Evolutionary conservation across 2,329 filamentous ascomycete species (phyloP).

Genomic region (Colletotrichum higginsianum): DNA sequence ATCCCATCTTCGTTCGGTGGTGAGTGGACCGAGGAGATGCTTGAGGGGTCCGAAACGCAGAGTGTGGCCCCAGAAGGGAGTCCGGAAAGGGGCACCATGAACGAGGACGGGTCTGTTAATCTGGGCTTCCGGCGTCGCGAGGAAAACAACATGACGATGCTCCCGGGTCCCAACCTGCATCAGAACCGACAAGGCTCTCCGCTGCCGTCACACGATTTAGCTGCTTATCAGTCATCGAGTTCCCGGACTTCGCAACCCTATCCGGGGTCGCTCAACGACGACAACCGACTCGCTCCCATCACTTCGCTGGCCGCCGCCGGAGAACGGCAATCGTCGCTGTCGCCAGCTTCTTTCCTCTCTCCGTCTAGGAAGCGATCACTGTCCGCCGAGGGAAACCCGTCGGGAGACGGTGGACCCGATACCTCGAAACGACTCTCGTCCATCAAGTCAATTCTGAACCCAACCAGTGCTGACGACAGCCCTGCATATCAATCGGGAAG

Average conservation of each 20-base stretch:
- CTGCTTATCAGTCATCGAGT: slow-evolving; percentile 66
- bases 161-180: slow-evolving; percentile 61
- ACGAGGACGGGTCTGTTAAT: slow-evolving; percentile 76
- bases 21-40: slow-evolving; percentile 59
- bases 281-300: slow-evolving; percentile 72
- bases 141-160: slow-evolving; percentile 62
- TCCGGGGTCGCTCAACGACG: slow-evolving; percentile 63
- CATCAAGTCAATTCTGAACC: slow-evolving; percentile 83
- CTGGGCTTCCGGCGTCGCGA: slow-evolving; percentile 69
- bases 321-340: slow-evolving; percentile 71
- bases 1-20: slow-evolving; percentile 78
- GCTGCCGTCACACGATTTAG: slow-evolving; percentile 61
- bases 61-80: slow-evolving; percentile 55
- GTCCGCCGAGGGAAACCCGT: slow-evolving; percentile 65
- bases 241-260: slow-evolving; percentile 55
- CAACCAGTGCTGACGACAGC: slow-evolving; percentile 52
- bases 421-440: slow-evolving; percentile 77
- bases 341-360: slow-evolving; percentile 72
- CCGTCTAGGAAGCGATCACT: slow-evolving; percentile 78
- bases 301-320: slow-evolving; percentile 60
- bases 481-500: slow-evolving; percentile 47
- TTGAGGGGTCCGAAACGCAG: slow-evolving; percentile 64
- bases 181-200: slow-evolving; percentile 62
- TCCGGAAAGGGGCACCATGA: slow-evolving; percentile 69
- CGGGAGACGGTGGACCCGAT: slow-evolving; percentile 59